A percentile compares a stretch with the other conserved stretches of the same genome.
These are phyloP conservation scores for Coemansia sp. DNA, from an alignment of 192 early-diverging fungal genomes.

Conservation along the genomic window DNA sequence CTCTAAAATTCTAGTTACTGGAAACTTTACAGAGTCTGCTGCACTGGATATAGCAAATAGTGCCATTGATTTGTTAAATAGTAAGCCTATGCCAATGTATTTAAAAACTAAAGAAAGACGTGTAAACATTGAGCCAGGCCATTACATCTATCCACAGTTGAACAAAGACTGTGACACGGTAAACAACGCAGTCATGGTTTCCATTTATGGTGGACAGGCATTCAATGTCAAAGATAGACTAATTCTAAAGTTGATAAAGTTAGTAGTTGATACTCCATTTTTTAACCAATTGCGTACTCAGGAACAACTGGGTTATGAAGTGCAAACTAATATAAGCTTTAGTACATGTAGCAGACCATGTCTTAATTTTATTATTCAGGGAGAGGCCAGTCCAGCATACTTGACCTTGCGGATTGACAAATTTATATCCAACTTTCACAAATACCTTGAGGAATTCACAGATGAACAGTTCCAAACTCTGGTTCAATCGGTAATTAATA, in stretches of 20 bases:
- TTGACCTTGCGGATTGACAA: conserved; percentile 72
- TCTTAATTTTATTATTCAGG: conserved; percentile 72
- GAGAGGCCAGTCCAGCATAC: conserved; percentile 75
- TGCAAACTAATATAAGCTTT: not conserved
- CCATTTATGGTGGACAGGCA: conserved; percentile 72
- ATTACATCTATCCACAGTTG: conserved; percentile 17
- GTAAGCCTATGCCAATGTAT: conserved; percentile 49
- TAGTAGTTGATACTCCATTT: conserved; percentile 56
- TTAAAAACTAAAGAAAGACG: not conserved
- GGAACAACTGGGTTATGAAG: conserved; percentile 71
- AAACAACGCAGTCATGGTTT: conserved; percentile 78
- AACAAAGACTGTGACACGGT: conserved; percentile 66
- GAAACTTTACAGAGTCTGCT: conserved; percentile 67
- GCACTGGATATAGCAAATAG: conserved; percentile 59
- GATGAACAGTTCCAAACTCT: conserved; percentile 61
- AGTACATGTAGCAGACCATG: too few relatives aligned
- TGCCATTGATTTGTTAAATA: conserved; percentile 57
- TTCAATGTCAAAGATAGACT: conserved; percentile 19
- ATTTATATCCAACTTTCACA: conserved; percentile 63
- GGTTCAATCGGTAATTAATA: conserved; percentile 56
- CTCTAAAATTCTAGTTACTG: conserved; percentile 74
- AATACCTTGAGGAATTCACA: not conserved
- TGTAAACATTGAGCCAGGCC: conserved; percentile 24
- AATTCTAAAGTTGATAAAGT: conserved; percentile 65
- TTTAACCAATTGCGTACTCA: conserved; percentile 91